Evolutionary conservation across 2,329 filamentous ascomycete genomes (phyloP).

Genomic region (Xylaria sp.): DNA sequence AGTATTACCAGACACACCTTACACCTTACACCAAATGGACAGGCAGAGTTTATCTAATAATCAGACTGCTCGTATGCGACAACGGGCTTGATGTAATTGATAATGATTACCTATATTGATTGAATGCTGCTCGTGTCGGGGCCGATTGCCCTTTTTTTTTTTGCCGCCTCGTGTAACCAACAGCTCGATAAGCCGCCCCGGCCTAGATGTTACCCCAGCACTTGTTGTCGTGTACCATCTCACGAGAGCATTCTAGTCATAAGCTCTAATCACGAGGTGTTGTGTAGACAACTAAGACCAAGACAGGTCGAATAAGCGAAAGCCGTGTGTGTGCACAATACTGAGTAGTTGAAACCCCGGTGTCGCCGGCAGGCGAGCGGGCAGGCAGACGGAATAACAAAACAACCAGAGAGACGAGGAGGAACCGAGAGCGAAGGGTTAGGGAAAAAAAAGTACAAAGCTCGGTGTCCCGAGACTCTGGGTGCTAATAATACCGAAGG

Average conservation of each 20-base stretch:
- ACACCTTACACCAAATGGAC: too few species aligned
- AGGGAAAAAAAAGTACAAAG: conserved; percentile 4
- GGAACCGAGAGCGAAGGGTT: conserved; percentile 8
- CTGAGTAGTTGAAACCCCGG: conserved; percentile 27
- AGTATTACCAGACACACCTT: neutral
- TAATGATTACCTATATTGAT: neutral
- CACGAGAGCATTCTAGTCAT: conserved; percentile 28
- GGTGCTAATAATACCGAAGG: conserved; percentile 25
- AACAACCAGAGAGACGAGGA: neutral
- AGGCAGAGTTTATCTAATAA: neutral
- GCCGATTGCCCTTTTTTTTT: neutral
- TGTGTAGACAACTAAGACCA: conserved; percentile 18
- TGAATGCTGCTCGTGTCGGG: conserved; percentile 15
- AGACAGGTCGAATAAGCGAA: conserved; percentile 21
- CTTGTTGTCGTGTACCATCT: conserved; percentile 17
- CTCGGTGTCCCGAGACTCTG: conserved; percentile 31
- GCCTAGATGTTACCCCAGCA: conserved; percentile 11
- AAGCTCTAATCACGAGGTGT: conserved; percentile 17
- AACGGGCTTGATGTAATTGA: neutral
- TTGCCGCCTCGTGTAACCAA: conserved; percentile 27
- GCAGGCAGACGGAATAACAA: neutral
- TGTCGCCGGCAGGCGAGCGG: conserved; percentile 22
- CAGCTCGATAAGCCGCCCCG: neutral
- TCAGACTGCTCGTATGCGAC: conserved; percentile 15
- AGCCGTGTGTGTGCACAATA: neutral